A percentile compares a stretch with the other conserved stretches of the same genome.
phyloP scores from a whole-genome alignment of 75 land plant genomes.

The Pinus albicaulis region DNA sequence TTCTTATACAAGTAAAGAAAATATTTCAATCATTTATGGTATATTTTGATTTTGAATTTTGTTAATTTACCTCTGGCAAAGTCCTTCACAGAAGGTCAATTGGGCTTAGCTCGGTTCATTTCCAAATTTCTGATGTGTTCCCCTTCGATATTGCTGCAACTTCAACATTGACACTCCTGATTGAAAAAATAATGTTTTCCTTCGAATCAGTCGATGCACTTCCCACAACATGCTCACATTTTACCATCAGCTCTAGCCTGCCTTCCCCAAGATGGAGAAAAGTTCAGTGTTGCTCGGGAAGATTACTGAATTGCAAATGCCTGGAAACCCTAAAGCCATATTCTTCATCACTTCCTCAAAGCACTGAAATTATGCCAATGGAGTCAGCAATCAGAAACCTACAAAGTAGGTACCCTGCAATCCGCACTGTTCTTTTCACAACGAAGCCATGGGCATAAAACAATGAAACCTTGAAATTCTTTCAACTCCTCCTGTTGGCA shows the following conservation, averaged over 20 bases:
- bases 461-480: not conserved
- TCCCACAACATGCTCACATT: conserved; percentile 19
- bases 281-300: conserved; percentile 42
- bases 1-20: not conserved
- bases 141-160: not conserved
- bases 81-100: conserved; percentile 25
- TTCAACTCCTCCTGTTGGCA: not conserved
- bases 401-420: conserved; percentile 8
- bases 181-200: not conserved
- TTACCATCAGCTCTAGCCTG: conserved; percentile 21
- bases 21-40: not conserved
- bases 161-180: not conserved
- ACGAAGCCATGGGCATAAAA: not conserved
- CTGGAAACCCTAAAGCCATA: not conserved
- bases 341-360: not conserved
- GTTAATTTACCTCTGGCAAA: conserved; percentile 22
- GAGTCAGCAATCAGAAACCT: not conserved
- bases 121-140: not conserved
- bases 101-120: not conserved
- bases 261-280: conserved; percentile 26
- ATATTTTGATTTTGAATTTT: not conserved
- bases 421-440: not conserved
- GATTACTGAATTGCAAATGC: conserved; percentile 9
- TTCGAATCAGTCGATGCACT: not conserved
- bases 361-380: not conserved